phyloP scores from a whole-genome alignment of 176 grass and related monocot species.

The Oryza meridionalis region DNA sequence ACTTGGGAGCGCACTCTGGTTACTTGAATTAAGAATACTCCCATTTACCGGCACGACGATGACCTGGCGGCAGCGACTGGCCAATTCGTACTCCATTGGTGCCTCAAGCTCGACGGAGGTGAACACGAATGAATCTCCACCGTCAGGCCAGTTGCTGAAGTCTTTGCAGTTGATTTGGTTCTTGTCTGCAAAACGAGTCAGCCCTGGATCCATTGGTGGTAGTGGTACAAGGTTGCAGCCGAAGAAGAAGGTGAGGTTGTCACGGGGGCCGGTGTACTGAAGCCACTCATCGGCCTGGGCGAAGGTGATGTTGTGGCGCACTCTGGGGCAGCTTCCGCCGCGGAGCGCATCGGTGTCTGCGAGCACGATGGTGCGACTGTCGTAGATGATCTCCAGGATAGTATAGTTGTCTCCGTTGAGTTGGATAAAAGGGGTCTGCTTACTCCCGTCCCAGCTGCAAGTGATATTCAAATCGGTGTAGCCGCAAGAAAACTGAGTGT shows the following conservation, averaged over 20 bases:
- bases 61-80: fast-evolving
- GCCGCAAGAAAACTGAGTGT: conserved; percentile 31
- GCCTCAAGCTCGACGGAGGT: fast-evolving
- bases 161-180: background rate
- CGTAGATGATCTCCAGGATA: background rate
- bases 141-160: fast-evolving
- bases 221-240: background rate
- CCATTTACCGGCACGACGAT: background rate
- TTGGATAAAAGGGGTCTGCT: fast-evolving
- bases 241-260: conserved; percentile 34
- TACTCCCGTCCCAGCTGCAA: background rate
- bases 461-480: conserved; percentile 42
- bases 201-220: fast-evolving
- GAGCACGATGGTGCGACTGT: background rate
- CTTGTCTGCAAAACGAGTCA: fast-evolving
- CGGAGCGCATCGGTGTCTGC: background rate
- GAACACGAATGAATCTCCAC: background rate
- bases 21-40: fast-evolving
- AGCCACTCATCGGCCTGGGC: fast-evolving
- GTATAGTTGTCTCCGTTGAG: background rate
- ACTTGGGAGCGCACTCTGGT: fast-evolving
- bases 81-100: fast-evolving
- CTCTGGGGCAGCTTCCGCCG: background rate
- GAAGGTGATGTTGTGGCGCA: conserved; percentile 12
- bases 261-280: fast-evolving